These are phyloP conservation scores for Annulohypoxylon bovei DNA, from an alignment of 495 filamentous ascomycete species.

Conservation along the genomic window DNA sequence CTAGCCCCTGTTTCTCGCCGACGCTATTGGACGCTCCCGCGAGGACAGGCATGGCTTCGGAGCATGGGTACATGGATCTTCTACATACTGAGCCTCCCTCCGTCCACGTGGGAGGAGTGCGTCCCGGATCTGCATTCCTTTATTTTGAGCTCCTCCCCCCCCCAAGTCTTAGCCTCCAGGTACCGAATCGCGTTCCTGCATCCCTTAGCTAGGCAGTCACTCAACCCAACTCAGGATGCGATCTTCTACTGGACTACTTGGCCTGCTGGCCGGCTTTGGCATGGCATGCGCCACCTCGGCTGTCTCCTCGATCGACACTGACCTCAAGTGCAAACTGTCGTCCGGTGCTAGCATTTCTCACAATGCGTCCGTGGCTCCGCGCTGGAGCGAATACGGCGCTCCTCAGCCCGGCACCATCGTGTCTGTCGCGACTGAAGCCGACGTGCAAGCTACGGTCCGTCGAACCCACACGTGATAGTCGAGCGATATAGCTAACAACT, in stretches of 20 bases:
- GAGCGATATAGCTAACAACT: neutral
- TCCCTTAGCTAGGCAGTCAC: neutral
- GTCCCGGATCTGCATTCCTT: slow-evolving; percentile 3
- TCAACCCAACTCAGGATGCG: slow-evolving; percentile 5
- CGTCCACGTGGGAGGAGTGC: slow-evolving; percentile 3
- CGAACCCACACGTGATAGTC: neutral
- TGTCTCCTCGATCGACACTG: neutral
- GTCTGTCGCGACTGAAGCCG: slow-evolving; percentile 9
- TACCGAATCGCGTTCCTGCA: slow-evolving; percentile 12
- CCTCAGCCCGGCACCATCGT: slow-evolving; percentile 19
- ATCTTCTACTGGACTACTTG: slow-evolving; percentile 5
- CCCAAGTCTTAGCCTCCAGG: neutral
- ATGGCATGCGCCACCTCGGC: neutral
- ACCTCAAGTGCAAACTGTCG: slow-evolving; percentile 2
- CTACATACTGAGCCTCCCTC: neutral
- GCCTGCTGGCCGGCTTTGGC: slow-evolving; percentile 3
- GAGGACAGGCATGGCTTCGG: neutral
- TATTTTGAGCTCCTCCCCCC: neutral
- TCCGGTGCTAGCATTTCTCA: slow-evolving; percentile 10
- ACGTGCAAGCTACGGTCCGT: slow-evolving; percentile 12
- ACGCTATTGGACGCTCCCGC: neutral
- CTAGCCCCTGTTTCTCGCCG: neutral
- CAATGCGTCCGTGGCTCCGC: neutral
- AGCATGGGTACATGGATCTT: neutral
- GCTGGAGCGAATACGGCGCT: slow-evolving; percentile 20